phyloP scores from a whole-genome alignment of 1,139 yeast genomes.

The Candida mesenterica region DNA sequence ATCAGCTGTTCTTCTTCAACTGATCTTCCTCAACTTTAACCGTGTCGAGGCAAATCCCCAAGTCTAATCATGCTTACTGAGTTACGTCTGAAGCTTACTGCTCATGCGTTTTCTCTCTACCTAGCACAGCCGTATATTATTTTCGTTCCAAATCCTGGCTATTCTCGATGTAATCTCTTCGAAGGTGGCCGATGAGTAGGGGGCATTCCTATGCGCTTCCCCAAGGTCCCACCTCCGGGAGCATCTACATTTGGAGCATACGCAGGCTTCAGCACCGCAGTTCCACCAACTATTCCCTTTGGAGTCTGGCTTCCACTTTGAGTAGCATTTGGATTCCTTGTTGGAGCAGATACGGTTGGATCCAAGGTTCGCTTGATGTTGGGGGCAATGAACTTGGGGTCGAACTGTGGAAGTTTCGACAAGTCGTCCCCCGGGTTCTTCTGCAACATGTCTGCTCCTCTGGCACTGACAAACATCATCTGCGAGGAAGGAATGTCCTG shows the following conservation, averaged over 20 bases:
- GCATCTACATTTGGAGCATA: not conserved
- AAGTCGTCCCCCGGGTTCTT: conserved; percentile 36
- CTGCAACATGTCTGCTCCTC: conserved; percentile 53
- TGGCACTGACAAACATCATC: conserved; percentile 54
- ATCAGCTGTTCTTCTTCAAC: too few relatives aligned
- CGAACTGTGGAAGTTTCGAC: conserved; percentile 38
- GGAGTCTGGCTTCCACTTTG: conserved; percentile 4
- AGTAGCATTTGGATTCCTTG: conserved; percentile 8
- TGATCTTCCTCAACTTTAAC: too few relatives aligned
- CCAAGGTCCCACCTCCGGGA: conserved; percentile 8
- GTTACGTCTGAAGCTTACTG: too few relatives aligned
- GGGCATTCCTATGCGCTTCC: conserved; percentile 38
- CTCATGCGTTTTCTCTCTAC: too few relatives aligned
- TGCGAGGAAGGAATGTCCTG: conserved; percentile 8
- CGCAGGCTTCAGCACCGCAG: not conserved
- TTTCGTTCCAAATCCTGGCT: not conserved
- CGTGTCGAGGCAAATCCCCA: too few relatives aligned
- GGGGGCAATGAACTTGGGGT: conserved; percentile 51
- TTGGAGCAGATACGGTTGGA: conserved; percentile 57
- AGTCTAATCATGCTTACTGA: too few relatives aligned
- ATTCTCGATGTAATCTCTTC: conserved; percentile 13
- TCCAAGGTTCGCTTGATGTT: conserved; percentile 54
- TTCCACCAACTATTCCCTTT: not conserved
- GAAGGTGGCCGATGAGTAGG: conserved; percentile 19
- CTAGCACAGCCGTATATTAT: too few relatives aligned